phyloP scores from a whole-genome alignment of 2,329 filamentous ascomycete species.

The Fusarium robinianum region DNA sequence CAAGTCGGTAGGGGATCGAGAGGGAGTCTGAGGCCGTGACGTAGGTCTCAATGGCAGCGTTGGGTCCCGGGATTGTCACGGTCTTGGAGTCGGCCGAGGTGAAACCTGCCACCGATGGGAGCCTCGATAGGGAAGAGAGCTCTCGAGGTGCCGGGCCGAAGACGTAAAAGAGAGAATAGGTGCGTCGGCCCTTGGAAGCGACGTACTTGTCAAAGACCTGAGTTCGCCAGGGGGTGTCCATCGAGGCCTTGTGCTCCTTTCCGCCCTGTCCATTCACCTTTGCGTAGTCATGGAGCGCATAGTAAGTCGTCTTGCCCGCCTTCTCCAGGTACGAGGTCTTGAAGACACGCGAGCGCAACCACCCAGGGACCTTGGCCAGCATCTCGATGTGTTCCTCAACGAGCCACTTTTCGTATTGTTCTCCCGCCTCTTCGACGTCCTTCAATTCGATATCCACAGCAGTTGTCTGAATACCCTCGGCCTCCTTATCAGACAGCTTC shows the following conservation, averaged over 20 bases:
- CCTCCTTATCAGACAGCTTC: conserved; percentile 60
- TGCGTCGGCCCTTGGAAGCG: conserved; percentile 58
- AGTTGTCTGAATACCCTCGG: conserved; percentile 64
- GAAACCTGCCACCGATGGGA: conserved; percentile 55
- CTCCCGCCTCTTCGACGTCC: conserved; percentile 52
- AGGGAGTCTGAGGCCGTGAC: conserved; percentile 72
- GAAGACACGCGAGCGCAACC: conserved; percentile 74
- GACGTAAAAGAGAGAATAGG: conserved; percentile 76
- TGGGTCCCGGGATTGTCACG: conserved; percentile 55
- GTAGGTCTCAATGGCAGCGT: conserved; percentile 67
- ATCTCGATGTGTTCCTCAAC: conserved; percentile 73
- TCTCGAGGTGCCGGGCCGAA: conserved; percentile 78
- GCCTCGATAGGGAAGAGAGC: conserved; percentile 58
- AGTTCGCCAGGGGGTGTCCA: conserved; percentile 63
- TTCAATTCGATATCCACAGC: conserved; percentile 63
- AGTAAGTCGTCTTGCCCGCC: conserved; percentile 54
- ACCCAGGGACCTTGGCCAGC: conserved; percentile 75
- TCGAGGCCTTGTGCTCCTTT: conserved; percentile 65
- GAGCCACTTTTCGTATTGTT: conserved; percentile 70
- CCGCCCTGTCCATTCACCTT: conserved; percentile 69
- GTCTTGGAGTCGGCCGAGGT: conserved; percentile 59
- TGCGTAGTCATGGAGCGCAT: conserved; percentile 75
- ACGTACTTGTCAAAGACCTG: conserved; percentile 64
- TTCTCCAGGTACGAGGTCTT: conserved; percentile 67
- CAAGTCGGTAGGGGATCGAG: conserved; percentile 71